Evolutionary conservation across 1,139 yeast species (phyloP).

Genomic region (Blastobotrys serpentis): DNA sequence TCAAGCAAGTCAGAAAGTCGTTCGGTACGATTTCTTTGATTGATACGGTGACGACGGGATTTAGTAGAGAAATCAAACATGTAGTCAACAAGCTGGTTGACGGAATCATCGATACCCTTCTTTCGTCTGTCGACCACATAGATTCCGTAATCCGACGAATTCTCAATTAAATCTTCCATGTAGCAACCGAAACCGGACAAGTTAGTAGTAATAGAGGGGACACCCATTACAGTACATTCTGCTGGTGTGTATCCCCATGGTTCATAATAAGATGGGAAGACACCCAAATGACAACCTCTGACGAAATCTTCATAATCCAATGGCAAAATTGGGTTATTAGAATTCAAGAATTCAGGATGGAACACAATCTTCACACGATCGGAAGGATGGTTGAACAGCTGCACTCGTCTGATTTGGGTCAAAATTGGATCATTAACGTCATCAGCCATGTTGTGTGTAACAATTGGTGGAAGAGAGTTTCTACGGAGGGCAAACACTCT

Average conservation of each 20-base stretch:
- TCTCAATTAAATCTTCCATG: constrained; percentile 96
- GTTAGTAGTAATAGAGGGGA: constrained; percentile 96
- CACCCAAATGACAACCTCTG: constrained; percentile 97
- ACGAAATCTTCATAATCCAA: constrained; percentile 97
- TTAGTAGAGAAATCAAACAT: constrained; percentile 88
- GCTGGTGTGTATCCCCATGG: constrained; percentile 99
- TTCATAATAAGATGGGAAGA: constrained; percentile 96
- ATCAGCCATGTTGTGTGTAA: constrained; percentile 96
- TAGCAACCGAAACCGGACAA: constrained; percentile 97
- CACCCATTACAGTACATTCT: constrained; percentile 99
- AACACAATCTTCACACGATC: constrained; percentile 94
- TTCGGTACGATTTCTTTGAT: constrained; percentile 96
- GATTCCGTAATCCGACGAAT: constrained; percentile 93
- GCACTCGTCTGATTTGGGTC: constrained; percentile 88
- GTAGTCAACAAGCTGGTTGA: constrained; percentile 82
- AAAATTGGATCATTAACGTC: constrained; percentile 89
- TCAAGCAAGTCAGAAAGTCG: constrained; percentile 88
- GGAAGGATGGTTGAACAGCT: constrained; percentile 81
- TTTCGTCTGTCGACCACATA: constrained; percentile 94
- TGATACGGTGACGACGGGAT: constrained; percentile 94
- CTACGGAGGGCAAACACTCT: constrained; percentile 92
- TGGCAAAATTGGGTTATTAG: constrained; percentile 90
- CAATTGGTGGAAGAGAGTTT: constrained; percentile 87
- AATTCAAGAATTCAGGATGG: constrained; percentile 96
- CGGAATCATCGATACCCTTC: constrained; percentile 91